phyloP scores from a whole-genome alignment of 352 stramenopile species.

The Phytophthora brassicae region DNA sequence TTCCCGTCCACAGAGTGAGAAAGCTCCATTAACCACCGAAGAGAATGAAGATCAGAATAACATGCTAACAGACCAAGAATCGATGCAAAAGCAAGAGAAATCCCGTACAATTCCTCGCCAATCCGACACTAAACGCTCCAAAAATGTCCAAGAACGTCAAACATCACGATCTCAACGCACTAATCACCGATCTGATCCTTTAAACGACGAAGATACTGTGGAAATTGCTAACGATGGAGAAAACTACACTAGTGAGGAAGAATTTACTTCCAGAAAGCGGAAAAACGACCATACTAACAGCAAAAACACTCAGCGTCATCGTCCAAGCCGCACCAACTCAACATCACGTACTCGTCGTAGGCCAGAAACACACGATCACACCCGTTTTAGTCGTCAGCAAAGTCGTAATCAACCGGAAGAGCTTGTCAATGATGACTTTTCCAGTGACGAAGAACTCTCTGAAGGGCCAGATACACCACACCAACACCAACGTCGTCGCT shows the following conservation, averaged over 20 bases:
- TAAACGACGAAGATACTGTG: background rate
- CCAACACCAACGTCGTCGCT: background rate
- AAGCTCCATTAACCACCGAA: too few relatives aligned
- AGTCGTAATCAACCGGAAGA: slow-evolving; percentile 18
- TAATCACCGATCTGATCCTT: background rate
- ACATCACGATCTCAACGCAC: background rate
- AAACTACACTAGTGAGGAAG: background rate
- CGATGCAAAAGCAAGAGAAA: too few relatives aligned
- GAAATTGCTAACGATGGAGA: background rate
- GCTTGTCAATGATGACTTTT: background rate
- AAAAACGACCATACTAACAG: background rate
- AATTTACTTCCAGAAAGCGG: background rate
- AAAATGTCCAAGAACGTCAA: background rate
- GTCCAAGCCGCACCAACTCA: background rate
- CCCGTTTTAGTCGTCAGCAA: too few relatives aligned
- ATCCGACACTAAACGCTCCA: background rate
- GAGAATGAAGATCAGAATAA: background rate
- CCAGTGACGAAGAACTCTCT: slow-evolving; percentile 18
- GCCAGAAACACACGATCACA: background rate
- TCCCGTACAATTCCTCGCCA: background rate
- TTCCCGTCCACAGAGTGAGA: too few relatives aligned
- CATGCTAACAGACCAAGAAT: background rate
- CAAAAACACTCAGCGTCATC: background rate
- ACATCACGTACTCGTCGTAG: background rate
- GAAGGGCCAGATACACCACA: slow-evolving; percentile 14